phyloP scores from a whole-genome alignment of 192 early-diverging fungal species.

The Umbelopsis sp. region DNA sequence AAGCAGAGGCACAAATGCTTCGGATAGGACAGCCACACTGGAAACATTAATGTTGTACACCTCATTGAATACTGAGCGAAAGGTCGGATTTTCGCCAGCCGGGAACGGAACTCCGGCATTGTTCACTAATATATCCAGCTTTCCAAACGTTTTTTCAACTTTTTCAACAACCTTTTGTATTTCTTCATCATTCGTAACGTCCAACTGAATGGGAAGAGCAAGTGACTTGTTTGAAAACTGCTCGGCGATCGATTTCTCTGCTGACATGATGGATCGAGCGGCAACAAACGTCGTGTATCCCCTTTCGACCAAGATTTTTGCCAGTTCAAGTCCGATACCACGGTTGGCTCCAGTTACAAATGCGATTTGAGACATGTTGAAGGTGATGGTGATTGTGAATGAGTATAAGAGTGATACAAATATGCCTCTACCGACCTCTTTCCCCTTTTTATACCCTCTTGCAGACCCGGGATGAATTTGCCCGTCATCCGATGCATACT shows the following conservation, averaged over 20 bases:
- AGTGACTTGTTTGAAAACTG: not conserved
- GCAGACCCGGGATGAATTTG: no score
- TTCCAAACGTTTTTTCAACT: not conserved
- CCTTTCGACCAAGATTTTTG: slow-evolving; percentile 72
- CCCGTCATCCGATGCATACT: no score
- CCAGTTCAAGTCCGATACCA: slow-evolving; percentile 86
- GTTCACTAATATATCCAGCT: not conserved
- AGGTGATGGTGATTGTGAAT: no score
- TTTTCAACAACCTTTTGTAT: not conserved
- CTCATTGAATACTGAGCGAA: not conserved
- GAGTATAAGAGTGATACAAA: no score
- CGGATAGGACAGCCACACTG: not conserved
- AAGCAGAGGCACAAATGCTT: not conserved
- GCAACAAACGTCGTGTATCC: slow-evolving; percentile 45
- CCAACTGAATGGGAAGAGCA: not conserved
- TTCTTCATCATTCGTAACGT: not conserved
- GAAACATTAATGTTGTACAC: not conserved
- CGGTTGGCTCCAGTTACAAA: slow-evolving; percentile 86
- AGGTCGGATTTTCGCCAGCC: not conserved
- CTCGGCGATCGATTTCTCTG: not conserved
- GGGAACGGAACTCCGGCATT: not conserved
- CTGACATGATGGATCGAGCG: not conserved
- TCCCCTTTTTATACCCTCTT: no score
- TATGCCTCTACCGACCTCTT: no score
- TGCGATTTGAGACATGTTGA: slow-evolving; percentile 21